Percentiles rank a stretch among this genome's conserved stretches.
Evolutionary conservation across 1,284 basidiomycete genomes (phyloP).

Genomic region (Bondarzewia mesenterica): DNA sequence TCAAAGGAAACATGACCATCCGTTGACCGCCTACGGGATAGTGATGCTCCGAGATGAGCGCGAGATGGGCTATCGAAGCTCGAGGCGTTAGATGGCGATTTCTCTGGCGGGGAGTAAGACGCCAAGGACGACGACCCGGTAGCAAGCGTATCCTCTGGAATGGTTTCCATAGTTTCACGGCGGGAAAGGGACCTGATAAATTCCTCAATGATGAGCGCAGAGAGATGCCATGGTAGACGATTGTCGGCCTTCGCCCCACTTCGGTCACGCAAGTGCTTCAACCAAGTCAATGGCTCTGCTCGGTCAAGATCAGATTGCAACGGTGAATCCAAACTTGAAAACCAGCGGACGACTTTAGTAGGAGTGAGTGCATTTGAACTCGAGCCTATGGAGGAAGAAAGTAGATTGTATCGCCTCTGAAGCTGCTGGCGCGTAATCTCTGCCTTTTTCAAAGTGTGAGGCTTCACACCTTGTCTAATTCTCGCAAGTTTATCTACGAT

Average conservation of each 20-base stretch:
- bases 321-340: slow-evolving; percentile 34
- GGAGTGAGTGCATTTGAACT: slow-evolving; percentile 32
- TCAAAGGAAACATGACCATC: slow-evolving; percentile 38
- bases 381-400: slow-evolving; percentile 32
- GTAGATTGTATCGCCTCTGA: slow-evolving; percentile 48
- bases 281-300: slow-evolving; percentile 62
- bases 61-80: slow-evolving; percentile 5
- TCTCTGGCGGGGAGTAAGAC: slow-evolving; percentile 26
- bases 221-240: slow-evolving; percentile 51
- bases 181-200: slow-evolving; percentile 35
- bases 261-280: slow-evolving; percentile 52
- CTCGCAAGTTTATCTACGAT: slow-evolving; percentile 46
- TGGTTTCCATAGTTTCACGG: slow-evolving; percentile 34
- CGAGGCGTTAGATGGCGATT: slow-evolving; percentile 10
- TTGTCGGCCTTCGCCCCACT: slow-evolving; percentile 21
- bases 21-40: slow-evolving; percentile 30
- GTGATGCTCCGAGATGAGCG: slow-evolving; percentile 33
- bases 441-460: slow-evolving; percentile 55
- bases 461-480: slow-evolving; percentile 40
- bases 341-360: slow-evolving; percentile 50
- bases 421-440: slow-evolving; percentile 59
- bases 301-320: slow-evolving; percentile 44
- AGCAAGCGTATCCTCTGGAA: slow-evolving; percentile 31
- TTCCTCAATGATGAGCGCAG: slow-evolving; percentile 61
- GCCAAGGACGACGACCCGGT: slow-evolving; percentile 22